A percentile compares a stretch with the other conserved stretches of the same genome.
Evolutionary conservation across 768 basidiomycete species (phyloP).

Genomic region (Lactarius tabidus): DNA sequence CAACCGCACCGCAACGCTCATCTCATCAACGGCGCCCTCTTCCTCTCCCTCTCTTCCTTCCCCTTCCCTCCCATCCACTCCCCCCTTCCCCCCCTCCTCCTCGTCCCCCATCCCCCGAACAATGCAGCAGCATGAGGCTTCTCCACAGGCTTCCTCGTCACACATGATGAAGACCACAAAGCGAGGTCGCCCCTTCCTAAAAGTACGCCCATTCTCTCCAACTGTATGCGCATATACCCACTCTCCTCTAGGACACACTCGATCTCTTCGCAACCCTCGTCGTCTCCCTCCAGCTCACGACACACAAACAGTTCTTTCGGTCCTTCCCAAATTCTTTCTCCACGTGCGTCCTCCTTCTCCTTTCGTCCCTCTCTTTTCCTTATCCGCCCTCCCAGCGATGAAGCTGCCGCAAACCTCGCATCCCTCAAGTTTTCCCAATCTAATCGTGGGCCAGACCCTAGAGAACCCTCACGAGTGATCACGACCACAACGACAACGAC

Average conservation of each 20-base stretch:
- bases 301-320: slow-evolving; percentile 95
- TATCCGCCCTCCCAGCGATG: slow-evolving; percentile 58
- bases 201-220: slow-evolving; percentile 46
- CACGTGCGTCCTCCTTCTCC: slow-evolving; percentile 58
- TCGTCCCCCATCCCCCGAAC: too few species aligned
- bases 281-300: slow-evolving; percentile 83
- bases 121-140: slow-evolving; percentile 37
- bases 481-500: slow-evolving; percentile 99
- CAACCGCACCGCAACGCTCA: background rate
- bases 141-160: slow-evolving; percentile 61
- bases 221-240: background rate
- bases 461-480: slow-evolving; percentile 95
- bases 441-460: slow-evolving; percentile 95
- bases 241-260: slow-evolving; percentile 74
- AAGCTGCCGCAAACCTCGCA: slow-evolving; percentile 88
- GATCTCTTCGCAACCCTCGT: slow-evolving; percentile 97
- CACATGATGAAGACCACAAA: slow-evolving; percentile 99
- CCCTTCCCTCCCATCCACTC: slow-evolving; percentile 34
- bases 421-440: slow-evolving; percentile 99
- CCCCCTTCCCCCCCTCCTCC: slow-evolving; percentile 30
- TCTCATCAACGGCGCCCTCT: slow-evolving; percentile 8
- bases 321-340: slow-evolving; percentile 93
- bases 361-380: slow-evolving; percentile 15
- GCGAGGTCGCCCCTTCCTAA: slow-evolving; percentile 89
- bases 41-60: slow-evolving; percentile 18